Evolutionary conservation across 2,329 filamentous ascomycete species (phyloP).

Genomic region (Xylaria sp.): DNA sequence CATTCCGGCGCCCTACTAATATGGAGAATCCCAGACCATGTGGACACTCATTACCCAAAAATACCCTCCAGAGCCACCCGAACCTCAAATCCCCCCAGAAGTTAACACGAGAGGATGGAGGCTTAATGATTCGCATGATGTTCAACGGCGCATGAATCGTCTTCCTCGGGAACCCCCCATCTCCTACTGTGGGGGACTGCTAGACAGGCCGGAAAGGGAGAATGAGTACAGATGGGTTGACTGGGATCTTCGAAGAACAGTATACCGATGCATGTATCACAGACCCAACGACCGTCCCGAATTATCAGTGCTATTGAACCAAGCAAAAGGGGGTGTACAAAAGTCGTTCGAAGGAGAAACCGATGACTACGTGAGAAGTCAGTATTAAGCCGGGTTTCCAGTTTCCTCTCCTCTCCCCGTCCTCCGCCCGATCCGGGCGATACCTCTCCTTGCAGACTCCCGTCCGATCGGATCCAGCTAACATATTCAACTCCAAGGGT

Average conservation of each 20-base stretch:
- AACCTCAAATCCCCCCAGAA: constrained; percentile 16
- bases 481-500: too few relatives aligned
- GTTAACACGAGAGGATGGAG: not conserved
- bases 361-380: constrained; percentile 18
- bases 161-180: constrained; percentile 16
- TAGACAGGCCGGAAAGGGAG: constrained; percentile 6
- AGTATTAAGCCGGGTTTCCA: constrained; percentile 13
- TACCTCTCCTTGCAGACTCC: too few relatives aligned
- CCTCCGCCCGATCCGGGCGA: too few relatives aligned
- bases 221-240: constrained; percentile 21
- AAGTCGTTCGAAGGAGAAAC: constrained; percentile 6
- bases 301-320: constrained; percentile 8
- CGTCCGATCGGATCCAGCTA: too few relatives aligned
- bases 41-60: constrained; percentile 29
- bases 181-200: constrained; percentile 25
- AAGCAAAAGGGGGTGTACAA: constrained; percentile 5
- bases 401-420: constrained; percentile 14
- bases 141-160: too few relatives aligned
- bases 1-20: not conserved
- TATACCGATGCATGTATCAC: constrained; percentile 30
- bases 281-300: constrained; percentile 24
- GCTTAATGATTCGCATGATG: not conserved
- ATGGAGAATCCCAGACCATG: constrained; percentile 23
- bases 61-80: constrained; percentile 13
- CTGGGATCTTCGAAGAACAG: constrained; percentile 13